A percentile compares a stretch with the other conserved stretches of the same genome.
Evolutionary conservation across 441 rosid genomes (phyloP).

Genomic region (Arabidopsis hybrid): DNA sequence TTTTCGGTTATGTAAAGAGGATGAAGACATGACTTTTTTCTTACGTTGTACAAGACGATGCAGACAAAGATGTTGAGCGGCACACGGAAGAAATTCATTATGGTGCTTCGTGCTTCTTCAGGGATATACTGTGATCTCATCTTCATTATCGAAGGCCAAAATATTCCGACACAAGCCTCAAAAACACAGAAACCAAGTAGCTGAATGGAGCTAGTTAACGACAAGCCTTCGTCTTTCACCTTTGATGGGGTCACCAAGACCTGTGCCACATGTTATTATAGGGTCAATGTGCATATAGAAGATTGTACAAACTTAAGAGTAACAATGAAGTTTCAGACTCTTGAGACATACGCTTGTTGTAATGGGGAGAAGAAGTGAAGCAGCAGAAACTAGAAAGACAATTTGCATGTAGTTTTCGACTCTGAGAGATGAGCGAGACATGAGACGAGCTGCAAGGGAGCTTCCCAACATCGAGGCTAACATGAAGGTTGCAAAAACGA

Average conservation of each 20-base stretch:
- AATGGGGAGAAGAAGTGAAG: conserved; percentile 84
- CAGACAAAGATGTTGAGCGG: conserved; percentile 96
- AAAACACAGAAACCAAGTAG: conserved; percentile 89
- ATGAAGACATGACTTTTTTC: conserved; percentile 27
- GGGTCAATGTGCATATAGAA: background rate
- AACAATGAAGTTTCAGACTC: conserved; percentile 5
- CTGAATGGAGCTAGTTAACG: conserved; percentile 75
- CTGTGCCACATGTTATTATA: conserved; percentile 46
- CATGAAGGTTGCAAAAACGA: conserved; percentile 98
- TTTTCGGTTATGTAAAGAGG: background rate
- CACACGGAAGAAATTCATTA: conserved; percentile 94
- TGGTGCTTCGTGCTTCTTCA: conserved; percentile 98
- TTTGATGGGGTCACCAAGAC: conserved; percentile 71
- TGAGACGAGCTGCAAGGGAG: conserved; percentile 85
- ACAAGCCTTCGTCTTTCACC: conserved; percentile 73
- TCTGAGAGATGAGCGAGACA: conserved; percentile 74
- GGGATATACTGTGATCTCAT: conserved; percentile 98
- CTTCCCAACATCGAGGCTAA: conserved; percentile 98
- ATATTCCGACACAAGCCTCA: conserved; percentile 92
- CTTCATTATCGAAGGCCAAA: conserved; percentile 99
- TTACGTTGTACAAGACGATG: conserved; percentile 83
- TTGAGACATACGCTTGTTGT: conserved; percentile 65
- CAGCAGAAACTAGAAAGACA: conserved; percentile 77
- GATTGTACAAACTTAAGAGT: conserved; percentile 13
- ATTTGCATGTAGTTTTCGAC: conserved; percentile 98